phyloP scores from a whole-genome alignment of 2,329 filamentous ascomycete species.

The Daldinia eschscholtzii region DNA sequence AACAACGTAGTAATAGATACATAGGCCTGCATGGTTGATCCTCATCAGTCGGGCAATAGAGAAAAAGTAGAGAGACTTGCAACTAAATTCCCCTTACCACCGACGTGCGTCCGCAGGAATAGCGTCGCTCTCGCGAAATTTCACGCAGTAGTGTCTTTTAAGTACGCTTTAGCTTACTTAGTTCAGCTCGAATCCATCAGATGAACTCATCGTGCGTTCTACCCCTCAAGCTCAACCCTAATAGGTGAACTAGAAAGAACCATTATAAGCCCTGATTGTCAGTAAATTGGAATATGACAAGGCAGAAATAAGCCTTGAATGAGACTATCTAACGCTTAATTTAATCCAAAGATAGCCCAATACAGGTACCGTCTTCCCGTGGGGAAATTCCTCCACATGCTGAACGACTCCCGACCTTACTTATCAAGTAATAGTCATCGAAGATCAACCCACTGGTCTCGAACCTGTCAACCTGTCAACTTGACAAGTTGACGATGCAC shows the following conservation, averaged over 20 bases:
- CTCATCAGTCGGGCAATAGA: no score
- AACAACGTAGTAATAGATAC: conserved; percentile 40
- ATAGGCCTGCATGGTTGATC: no score
- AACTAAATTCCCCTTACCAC: conserved; percentile 21
- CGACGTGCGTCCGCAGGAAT: conserved; percentile 23
- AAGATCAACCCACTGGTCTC: conserved; percentile 37
- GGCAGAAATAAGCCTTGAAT: not conserved
- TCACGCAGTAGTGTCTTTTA: conserved; percentile 33
- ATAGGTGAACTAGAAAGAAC: not conserved
- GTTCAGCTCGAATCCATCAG: conserved; percentile 21
- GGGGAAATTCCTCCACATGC: conserved; percentile 40
- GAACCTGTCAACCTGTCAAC: conserved; percentile 19
- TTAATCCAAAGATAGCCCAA: conserved; percentile 29
- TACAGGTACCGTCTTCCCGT: conserved; percentile 22
- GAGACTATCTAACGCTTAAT: not conserved
- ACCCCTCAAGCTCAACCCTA: not conserved
- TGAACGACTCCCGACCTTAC: conserved; percentile 37
- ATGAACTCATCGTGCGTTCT: conserved; percentile 32
- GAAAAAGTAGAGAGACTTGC: no score
- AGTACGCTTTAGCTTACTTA: conserved; percentile 25
- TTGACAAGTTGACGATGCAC: conserved; percentile 15
- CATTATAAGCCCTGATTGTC: not conserved
- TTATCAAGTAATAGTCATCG: conserved; percentile 33
- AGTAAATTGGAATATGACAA: not conserved
- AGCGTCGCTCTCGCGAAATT: conserved; percentile 38